phyloP scores from a whole-genome alignment of 2,329 filamentous ascomycete genomes.

The Pestalotiopsis sp. region DNA sequence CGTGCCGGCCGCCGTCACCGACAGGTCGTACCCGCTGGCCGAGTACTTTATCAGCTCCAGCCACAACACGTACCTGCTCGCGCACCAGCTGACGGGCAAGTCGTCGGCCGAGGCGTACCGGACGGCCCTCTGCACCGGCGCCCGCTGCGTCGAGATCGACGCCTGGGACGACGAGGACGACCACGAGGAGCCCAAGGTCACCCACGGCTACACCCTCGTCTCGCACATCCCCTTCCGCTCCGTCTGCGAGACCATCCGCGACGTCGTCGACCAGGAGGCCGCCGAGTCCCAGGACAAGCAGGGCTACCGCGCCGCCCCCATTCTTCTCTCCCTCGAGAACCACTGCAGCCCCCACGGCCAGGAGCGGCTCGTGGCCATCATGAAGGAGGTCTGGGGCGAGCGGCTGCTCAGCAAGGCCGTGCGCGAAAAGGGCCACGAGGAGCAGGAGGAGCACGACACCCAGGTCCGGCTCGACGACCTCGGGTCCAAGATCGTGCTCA shows the following conservation, averaged over 20 bases:
- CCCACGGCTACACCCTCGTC: slow-evolving; percentile 70
- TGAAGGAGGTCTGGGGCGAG: slow-evolving; percentile 64
- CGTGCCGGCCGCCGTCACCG: slow-evolving; percentile 56
- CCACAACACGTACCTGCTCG: slow-evolving; percentile 74
- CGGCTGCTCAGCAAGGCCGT: slow-evolving; percentile 61
- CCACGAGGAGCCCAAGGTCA: slow-evolving; percentile 68
- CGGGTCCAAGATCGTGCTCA: slow-evolving; percentile 65
- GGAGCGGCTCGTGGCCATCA: slow-evolving; percentile 63
- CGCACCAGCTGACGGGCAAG: slow-evolving; percentile 68
- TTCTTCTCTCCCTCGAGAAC: slow-evolving; percentile 69
- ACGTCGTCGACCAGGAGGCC: slow-evolving; percentile 62
- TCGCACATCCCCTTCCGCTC: slow-evolving; percentile 66
- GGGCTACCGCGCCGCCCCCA: slow-evolving; percentile 52
- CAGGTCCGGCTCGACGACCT: slow-evolving; percentile 63
- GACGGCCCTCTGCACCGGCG: slow-evolving; percentile 62
- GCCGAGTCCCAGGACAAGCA: slow-evolving; percentile 40
- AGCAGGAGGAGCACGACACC: slow-evolving; percentile 52
- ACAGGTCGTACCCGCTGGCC: slow-evolving; percentile 62
- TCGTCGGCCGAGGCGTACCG: slow-evolving; percentile 67
- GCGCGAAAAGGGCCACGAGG: slow-evolving; percentile 56
- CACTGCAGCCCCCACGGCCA: slow-evolving; percentile 65
- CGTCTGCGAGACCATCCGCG: slow-evolving; percentile 67
- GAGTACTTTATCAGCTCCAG: slow-evolving; percentile 75
- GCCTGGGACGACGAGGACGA: slow-evolving; percentile 69
- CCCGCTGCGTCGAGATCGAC: slow-evolving; percentile 74